Base-by-base conservation (phyloP, 345 rosid species). In the Cardamine resedifolia region DNA sequence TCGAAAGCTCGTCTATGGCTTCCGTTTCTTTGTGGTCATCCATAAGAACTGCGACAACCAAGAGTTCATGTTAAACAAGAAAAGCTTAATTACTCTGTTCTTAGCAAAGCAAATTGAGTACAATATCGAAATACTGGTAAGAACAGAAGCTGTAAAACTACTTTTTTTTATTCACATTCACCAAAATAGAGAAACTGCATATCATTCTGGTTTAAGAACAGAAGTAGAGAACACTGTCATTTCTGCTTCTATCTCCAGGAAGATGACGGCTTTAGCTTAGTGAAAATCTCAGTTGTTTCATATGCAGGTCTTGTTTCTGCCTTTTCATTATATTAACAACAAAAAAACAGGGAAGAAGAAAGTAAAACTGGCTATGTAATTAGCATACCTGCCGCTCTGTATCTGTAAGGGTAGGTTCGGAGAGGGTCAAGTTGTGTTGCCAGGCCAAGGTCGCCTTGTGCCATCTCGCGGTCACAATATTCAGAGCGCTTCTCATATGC, bases 401-500 rank as follows among this genome's bases (percentile, higher is more conserved):
- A 92, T 85, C 94, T 83, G 84, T 96, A 96, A 0, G 99, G 99
- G 59, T 92, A 92, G n/a, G 97, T 92, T 75, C 99, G 87, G 67
- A 92, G 73, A 7, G 98, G 99, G 81, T 96, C 99, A 28, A 92
- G 82, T 52, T 84, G 83, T 2, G 98, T 87, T 49, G 97, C 92
- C 74, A 84, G 83, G 76, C 70, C 52, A 65, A 96, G 97, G 76
- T 96, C 99, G 59, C 71, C 81, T 82, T 90, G 91, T 31, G 98
- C 97, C 96, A 87, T 84, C 74, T 88, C 94, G 0, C 91, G 92
- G 72, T 92, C 97, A 77, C 97, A 96, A 76, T 96, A 96, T 58
- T 96, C 97, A 1, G 99, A 88, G 4, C 97, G 94, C 79, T 96
- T 96, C 89, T 96, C 99, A 70, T 86, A 90, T 21, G 95, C 97